A percentile compares a stretch with the other conserved stretches of the same genome.
Conservation (phyloP, 345 rosid genomes). For the Linum lewisii region DNA sequence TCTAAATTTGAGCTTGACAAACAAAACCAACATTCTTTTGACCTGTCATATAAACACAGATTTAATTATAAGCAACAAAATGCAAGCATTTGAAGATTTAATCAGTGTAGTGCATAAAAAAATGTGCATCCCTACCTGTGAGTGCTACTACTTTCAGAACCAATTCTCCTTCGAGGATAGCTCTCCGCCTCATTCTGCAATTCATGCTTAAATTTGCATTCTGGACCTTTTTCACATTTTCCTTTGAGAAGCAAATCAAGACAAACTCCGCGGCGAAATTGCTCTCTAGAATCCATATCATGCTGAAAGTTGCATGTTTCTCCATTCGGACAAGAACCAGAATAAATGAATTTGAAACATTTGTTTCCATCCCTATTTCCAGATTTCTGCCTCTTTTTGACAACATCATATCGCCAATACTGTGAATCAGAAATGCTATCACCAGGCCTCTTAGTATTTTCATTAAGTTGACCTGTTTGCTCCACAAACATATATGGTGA, state of each 20-base stretch:
- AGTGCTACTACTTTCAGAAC: constrained; percentile 39
- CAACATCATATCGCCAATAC: constrained; percentile 88
- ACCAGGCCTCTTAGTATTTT: constrained; percentile 39
- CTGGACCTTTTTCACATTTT: constrained; percentile 87
- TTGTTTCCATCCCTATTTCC: constrained; percentile 51
- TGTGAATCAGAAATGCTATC: constrained; percentile 54
- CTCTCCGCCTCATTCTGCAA: constrained; percentile 46
- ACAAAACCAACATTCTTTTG: constrained; percentile 90
- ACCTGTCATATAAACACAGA: constrained; percentile 34
- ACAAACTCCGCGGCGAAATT: constrained; percentile 78
- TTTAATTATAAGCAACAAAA: constrained; percentile 18
- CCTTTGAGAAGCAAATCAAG: constrained; percentile 89
- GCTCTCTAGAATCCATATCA: constrained; percentile 72
- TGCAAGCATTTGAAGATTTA: not conserved
- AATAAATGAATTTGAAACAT: constrained; percentile 74
- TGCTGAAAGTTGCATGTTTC: constrained; percentile 67
- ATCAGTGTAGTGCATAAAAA: not conserved
- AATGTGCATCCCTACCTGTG: constrained; percentile 32
- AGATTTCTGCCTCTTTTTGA: constrained; percentile 61
- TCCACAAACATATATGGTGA: constrained; percentile 49
- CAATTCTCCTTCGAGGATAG: constrained; percentile 31
- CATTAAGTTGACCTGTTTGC: constrained; percentile 32
- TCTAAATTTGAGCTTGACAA: constrained; percentile 66
- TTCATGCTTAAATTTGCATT: constrained; percentile 78
- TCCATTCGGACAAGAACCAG: constrained; percentile 77